A percentile compares a stretch with the other conserved stretches of the same genome.
These are phyloP conservation scores for Micractinium conductrix DNA, from an alignment of 139 green algal genomes.

Conservation along the genomic window DNA sequence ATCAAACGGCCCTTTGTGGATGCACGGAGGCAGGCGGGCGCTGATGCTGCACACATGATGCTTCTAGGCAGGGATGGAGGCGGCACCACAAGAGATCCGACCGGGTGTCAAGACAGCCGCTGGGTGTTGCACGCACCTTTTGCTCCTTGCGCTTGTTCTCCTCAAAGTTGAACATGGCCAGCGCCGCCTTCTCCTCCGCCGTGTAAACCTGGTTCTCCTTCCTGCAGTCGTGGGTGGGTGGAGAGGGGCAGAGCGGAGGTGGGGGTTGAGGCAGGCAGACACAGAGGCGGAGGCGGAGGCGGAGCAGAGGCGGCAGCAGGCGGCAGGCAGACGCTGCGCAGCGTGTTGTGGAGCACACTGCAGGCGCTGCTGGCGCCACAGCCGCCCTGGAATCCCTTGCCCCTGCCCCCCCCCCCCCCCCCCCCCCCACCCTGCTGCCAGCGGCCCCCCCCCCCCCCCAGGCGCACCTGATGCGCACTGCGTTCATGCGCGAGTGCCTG, in stretches of 20 bases:
- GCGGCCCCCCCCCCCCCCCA: neutral
- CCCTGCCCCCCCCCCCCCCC: neutral
- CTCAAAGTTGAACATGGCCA: conserved; percentile 99
- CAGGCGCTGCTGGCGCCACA: neutral
- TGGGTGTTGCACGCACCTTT: no score
- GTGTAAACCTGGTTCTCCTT: conserved; percentile 96
- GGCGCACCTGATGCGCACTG: conserved; percentile 86
- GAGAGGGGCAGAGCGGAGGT: neutral
- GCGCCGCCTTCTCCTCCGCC: conserved; percentile 96
- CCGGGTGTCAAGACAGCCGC: no score
- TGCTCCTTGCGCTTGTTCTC: conserved; percentile 95
- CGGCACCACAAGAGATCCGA: no score
- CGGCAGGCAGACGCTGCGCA: neutral
- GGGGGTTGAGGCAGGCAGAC: neutral
- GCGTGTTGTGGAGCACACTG: no score
- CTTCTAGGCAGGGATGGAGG: no score
- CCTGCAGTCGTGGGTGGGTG: conserved; percentile 30
- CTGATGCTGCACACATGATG: no score
- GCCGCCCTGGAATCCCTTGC: neutral
- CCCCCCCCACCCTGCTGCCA: neutral
- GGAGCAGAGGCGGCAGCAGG: neutral
- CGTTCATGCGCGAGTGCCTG: conserved; percentile 97
- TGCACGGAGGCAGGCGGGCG: no score
- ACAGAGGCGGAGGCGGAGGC: neutral
- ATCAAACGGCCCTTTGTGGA: no score